Evolutionary conservation across 345 rosid species (phyloP).

Genomic region (Populus euphratica): DNA sequence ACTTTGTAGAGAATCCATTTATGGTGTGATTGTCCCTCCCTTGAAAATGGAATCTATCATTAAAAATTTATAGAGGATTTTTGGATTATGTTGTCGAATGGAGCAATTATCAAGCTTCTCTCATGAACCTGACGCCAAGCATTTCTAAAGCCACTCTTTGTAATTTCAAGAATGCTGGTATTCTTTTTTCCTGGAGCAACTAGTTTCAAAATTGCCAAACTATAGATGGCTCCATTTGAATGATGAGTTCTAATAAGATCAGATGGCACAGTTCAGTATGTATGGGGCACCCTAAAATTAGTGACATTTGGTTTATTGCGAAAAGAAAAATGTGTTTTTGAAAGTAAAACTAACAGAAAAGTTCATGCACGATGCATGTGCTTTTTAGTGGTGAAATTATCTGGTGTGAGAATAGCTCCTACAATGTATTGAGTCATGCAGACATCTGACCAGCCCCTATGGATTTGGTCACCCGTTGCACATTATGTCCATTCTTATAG

Average conservation of each 20-base stretch:
- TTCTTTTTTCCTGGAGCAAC: background rate
- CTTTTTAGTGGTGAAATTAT: background rate
- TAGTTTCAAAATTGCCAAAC: background rate
- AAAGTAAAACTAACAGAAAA: background rate
- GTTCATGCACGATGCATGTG: background rate
- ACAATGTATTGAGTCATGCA: background rate
- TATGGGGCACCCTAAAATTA: background rate
- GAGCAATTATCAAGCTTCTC: background rate
- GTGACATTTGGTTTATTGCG: background rate
- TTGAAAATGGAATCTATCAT: background rate
- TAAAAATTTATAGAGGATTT: background rate
- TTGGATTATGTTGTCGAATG: background rate
- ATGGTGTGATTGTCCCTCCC: background rate
- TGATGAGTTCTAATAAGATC: background rate
- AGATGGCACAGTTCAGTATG: background rate
- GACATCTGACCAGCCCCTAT: background rate
- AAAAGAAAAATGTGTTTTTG: background rate
- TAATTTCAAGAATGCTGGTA: background rate
- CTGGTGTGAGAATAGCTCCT: background rate
- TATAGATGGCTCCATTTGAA: background rate
- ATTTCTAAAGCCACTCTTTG: background rate
- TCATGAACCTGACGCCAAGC: background rate
- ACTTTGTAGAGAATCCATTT: conserved; percentile 1
- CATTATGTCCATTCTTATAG: background rate
- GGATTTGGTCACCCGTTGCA: background rate